Evolutionary conservation across 352 stramenopile genomes (phyloP), one percentile per base, ranked within the genome.

Genomic region (Phytophthora constricta): DNA sequence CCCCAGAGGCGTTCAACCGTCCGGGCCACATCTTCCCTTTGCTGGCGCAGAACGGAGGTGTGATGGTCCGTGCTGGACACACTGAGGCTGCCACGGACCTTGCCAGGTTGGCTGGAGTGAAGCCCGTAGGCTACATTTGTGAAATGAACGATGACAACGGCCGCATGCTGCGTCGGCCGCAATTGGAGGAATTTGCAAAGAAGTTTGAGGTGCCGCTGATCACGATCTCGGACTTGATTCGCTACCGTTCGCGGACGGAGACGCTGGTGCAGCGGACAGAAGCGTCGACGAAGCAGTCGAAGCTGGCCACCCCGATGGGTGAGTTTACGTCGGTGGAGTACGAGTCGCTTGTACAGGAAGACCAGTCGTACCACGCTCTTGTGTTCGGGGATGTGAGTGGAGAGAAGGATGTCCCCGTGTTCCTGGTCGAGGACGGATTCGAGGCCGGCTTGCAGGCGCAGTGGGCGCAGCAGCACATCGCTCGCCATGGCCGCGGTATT

Each of bases 11-110:
- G n/a, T 93, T 94, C 62, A 95, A 93, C 65, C 82, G 82, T 0
- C 86, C 86, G 0, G 87, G 87, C 19, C 86, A 94, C 53, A 84
- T 96, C 58, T 93, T 93, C 64, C 85, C 85, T n/a, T 52, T 96
- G 16, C 25, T 91, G 20, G 79, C 82, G 28, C 74, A 88, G 31
- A 49, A 84, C 43, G 87, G 87, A 33, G 87, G 87, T 31, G 87
- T 96, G 28, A 73, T 95, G 56, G 73, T 83, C 42, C 88, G 86
- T 58, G 92, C 95, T 42, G 97, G 97, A 16, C 97, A 99, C 77
- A 99, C 97, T 4, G 97, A 99, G 73, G 97, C 97, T 2, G 93
- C 96, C 13, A 90, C 99, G 23, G 97, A 99, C 79, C 87, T 99
- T 22, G 83, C 96, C 5, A 72, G 89, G 19, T 76, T 99, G 16